Evolutionary conservation across 1,284 basidiomycete genomes (phyloP), one percentile per base, ranked within the genome.

Genomic region (Pisolithus thermaeus): DNA sequence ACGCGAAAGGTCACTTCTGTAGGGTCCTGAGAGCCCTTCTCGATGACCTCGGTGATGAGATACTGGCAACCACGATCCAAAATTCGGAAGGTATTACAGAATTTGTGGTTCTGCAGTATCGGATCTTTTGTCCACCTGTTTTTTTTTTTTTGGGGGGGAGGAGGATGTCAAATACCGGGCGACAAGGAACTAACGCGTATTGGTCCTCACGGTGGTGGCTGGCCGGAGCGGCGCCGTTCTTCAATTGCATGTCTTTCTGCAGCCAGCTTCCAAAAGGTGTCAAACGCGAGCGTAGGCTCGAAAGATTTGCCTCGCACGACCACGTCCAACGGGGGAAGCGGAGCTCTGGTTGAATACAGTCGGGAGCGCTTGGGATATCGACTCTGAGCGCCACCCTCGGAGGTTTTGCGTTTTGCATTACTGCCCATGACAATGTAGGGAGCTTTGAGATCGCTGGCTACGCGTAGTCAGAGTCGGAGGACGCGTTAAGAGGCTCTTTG

Each of bases 61-160:
- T 74, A 86, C 56, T 86, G 83, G 32, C 72, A 80, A 3, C 73
- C 73, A 35, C 75, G 75, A 63, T 86, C 84, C 23, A 81, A 70
- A 2, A 83, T 75, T 11, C 84, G 77, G 61, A 73, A 86, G 0
- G 79, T 73, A 57, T 83, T 84, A 67, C 81, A 84, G 56, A 85
- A 85, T 48, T 70, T 73, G 54, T 75, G 70, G 6, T 67, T 60
- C 3, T 61, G 66, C 20, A 86, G 67, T 28, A 81, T 73, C 2
- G 61, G 60, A 57, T 86, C 80, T 1, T 70, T 57, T 0, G 82
- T 81, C 82, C 83, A 84, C 35, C 81, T 82, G 35, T 32, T 35
- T 50, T 35, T 14, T 35, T 35, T 35, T 35, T 35, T 20, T 46
- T n/a, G 5, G 5, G 25, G 25, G 18, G 25, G 25, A 27, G 25